Conservation (phyloP, 257 asterid genomes). For the Solanum lycopersicoides region DNA sequence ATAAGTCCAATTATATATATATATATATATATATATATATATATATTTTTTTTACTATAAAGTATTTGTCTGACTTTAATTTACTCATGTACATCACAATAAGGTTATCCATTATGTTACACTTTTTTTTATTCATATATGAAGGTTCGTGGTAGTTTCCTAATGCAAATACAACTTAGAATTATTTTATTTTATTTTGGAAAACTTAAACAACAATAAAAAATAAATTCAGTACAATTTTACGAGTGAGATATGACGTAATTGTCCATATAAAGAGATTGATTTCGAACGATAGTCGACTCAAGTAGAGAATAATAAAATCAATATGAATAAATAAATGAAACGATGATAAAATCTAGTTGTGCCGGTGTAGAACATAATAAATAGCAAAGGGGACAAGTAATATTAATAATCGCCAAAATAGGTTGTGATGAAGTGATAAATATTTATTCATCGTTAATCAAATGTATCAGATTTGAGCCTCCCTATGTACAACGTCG, state of each 20-base stretch:
- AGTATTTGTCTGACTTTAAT: not conserved
- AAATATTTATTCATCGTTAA: too few species aligned
- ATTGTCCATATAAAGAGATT: too few species aligned
- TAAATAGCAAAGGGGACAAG: too few species aligned
- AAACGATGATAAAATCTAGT: too few species aligned
- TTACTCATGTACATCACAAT: not conserved
- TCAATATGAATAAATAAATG: not conserved
- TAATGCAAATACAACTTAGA: not conserved
- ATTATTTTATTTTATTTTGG: not conserved
- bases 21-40: too few species aligned
- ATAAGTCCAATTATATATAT: not conserved
- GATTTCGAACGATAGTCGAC: not conserved
- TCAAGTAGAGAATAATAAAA: not conserved
- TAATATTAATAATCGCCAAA: too few species aligned
- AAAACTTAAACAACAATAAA: not conserved
- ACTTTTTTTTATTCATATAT: not conserved
- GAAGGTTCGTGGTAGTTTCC: not conserved
- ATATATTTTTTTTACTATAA: not conserved
- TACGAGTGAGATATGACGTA: accelerated
- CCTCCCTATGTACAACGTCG: too few species aligned
- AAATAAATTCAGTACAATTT: not conserved
- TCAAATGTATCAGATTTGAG: not conserved
- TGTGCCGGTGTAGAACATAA: too few species aligned
- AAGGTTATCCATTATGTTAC: not conserved
- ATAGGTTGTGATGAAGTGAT: accelerated